A percentile compares a stretch with the other conserved stretches of the same genome.
Conservation (phyloP, 1,284 basidiomycete genomes). For the Rhizoctonia solani region DNA sequence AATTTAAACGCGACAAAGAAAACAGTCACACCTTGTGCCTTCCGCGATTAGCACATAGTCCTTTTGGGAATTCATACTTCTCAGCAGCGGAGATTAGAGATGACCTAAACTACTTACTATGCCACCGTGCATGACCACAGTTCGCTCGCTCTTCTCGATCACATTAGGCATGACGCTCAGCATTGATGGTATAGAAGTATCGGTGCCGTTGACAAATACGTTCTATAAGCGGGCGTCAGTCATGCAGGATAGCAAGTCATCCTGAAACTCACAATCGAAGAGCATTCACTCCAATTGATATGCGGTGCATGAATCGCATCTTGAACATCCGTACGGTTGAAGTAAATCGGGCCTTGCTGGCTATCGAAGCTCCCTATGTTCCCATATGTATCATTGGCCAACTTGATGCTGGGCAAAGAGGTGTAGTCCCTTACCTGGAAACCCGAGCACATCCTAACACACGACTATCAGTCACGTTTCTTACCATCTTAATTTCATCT, state of each 20-base stretch:
- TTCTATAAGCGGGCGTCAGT: slow-evolving; percentile 3
- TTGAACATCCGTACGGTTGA: slow-evolving; percentile 71
- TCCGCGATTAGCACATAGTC: slow-evolving; percentile 74
- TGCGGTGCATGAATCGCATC: slow-evolving; percentile 71
- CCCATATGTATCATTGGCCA: not conserved
- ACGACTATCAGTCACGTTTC: slow-evolving; percentile 42
- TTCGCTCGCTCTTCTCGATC: slow-evolving; percentile 72
- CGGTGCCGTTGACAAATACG: slow-evolving; percentile 45
- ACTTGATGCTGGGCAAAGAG: not conserved
- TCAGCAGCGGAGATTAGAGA: not conserved
- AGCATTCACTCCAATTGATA: slow-evolving; percentile 67
- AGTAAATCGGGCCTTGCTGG: slow-evolving; percentile 57
- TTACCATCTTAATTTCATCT: not conserved
- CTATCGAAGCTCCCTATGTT: slow-evolving; percentile 46
- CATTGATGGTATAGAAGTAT: slow-evolving; percentile 62
- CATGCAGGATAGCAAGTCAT: slow-evolving; percentile 30
- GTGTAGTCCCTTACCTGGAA: slow-evolving; percentile 54
- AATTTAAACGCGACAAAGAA: too few relatives aligned
- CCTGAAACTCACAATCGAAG: slow-evolving; percentile 62
- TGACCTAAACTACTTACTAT: slow-evolving; percentile 48
- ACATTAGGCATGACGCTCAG: slow-evolving; percentile 69
- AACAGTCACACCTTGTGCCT: slow-evolving; percentile 60
- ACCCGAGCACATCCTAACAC: slow-evolving; percentile 76
- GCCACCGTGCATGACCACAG: slow-evolving; percentile 71
- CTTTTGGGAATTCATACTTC: slow-evolving; percentile 46